These are phyloP conservation scores for Ambispora gerdemannii DNA, from an alignment of 192 early-diverging fungal genomes.

Conservation along the genomic window DNA sequence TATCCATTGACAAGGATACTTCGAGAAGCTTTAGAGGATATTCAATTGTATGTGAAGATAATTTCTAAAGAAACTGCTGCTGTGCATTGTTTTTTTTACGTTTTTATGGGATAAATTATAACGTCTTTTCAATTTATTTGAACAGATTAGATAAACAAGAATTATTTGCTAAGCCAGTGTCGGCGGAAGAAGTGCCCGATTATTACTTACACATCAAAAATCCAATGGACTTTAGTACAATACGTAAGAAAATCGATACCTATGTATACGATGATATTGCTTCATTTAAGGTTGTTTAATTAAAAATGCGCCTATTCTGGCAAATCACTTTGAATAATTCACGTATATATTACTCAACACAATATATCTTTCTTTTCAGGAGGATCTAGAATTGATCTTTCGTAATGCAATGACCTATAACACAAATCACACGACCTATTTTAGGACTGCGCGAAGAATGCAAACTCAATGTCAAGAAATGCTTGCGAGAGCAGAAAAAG, in stretches of 20 bases:
- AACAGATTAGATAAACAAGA: constrained; percentile 40
- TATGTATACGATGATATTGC: constrained; percentile 49
- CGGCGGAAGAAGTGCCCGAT: constrained; percentile 45
- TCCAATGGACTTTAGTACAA: constrained; percentile 76
- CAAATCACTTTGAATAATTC: not conserved
- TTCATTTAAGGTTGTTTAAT: constrained; percentile 42
- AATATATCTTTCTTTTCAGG: constrained; percentile 37
- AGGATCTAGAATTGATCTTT: constrained; percentile 69
- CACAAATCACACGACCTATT: constrained; percentile 67
- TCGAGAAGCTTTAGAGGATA: constrained; percentile 59
- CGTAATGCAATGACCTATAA: constrained; percentile 77
- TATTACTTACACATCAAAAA: constrained; percentile 52
- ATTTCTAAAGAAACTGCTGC: not conserved
- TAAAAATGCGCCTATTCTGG: too few species aligned
- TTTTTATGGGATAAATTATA: not conserved
- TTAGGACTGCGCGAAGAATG: constrained; percentile 58
- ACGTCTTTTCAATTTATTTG: not conserved
- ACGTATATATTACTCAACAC: not conserved
- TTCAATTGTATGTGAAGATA: constrained; percentile 58
- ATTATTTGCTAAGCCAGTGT: constrained; percentile 50
- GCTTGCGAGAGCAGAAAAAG: constrained; percentile 42
- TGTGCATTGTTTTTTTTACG: not conserved
- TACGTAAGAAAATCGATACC: constrained; percentile 49
- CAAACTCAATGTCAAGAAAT: constrained; percentile 39
- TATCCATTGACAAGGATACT: constrained; percentile 71